A percentile compares a stretch with the other conserved stretches of the same genome.
phyloP scores from a whole-genome alignment of 257 asterid genomes.

The Eustoma russellianum region DNA sequence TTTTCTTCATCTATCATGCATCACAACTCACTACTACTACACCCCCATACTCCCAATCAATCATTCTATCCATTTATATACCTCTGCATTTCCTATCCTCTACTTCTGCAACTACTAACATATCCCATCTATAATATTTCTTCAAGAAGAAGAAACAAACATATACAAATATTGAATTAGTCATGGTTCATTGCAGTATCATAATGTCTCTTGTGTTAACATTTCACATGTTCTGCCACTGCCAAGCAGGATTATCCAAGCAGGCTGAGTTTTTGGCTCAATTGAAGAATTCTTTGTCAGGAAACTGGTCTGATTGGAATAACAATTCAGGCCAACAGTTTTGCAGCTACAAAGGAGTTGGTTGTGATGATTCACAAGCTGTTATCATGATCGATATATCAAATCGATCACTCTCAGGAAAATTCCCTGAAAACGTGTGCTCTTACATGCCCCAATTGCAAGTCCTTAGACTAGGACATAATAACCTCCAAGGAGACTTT shows the following conservation, averaged over 20 bases:
- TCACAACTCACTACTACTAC: slow-evolving; percentile 13
- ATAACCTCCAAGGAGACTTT: slow-evolving; percentile 37
- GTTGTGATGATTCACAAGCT: slow-evolving; percentile 40
- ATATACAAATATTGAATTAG: background rate
- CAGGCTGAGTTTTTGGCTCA: slow-evolving; percentile 43
- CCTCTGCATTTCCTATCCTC: slow-evolving; percentile 25
- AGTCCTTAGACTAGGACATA: slow-evolving; percentile 40
- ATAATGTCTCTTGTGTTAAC: slow-evolving; percentile 17
- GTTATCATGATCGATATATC: slow-evolving; percentile 49
- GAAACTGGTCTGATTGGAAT: slow-evolving; percentile 45
- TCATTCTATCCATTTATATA: slow-evolving; percentile 42
- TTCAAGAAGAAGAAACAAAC: background rate
- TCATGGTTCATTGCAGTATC: slow-evolving; percentile 27
- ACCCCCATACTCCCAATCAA: slow-evolving; percentile 29
- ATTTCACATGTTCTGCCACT: slow-evolving; percentile 11
- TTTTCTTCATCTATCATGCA: slow-evolving; percentile 22
- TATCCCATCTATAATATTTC: slow-evolving; percentile 7
- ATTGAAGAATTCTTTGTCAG: slow-evolving; percentile 31
- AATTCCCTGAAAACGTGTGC: slow-evolving; percentile 50
- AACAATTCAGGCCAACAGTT: slow-evolving; percentile 13
- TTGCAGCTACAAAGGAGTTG: slow-evolving; percentile 52
- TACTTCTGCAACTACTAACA: slow-evolving; percentile 21
- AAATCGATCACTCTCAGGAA: slow-evolving; percentile 55
- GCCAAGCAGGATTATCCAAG: slow-evolving; percentile 12
- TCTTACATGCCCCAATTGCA: slow-evolving; percentile 47